A percentile compares a stretch with the other conserved stretches of the same genome.
phyloP scores from a whole-genome alignment of 176 grass and related monocot species.

The Metroxylon sagu region DNA sequence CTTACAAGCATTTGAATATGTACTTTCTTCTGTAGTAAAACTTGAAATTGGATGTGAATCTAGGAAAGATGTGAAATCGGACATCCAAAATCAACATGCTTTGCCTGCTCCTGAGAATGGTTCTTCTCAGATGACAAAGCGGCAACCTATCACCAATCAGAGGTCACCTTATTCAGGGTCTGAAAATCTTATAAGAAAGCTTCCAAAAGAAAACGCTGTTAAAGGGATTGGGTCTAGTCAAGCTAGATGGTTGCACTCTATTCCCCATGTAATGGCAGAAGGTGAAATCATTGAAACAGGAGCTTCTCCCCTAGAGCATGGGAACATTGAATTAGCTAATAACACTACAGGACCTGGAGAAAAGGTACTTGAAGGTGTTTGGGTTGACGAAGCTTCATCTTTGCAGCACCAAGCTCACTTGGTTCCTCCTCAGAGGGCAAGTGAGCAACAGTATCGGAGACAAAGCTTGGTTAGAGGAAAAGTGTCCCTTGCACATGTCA shows the following conservation, averaged over 20 bases:
- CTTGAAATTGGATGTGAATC: conserved; percentile 82
- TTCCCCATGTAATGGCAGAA: conserved; percentile 90
- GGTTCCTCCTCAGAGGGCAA: conserved; percentile 29
- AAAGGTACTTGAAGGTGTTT: conserved; percentile 26
- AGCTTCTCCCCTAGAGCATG: conserved; percentile 31
- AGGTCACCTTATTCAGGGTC: conserved; percentile 40
- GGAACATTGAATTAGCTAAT: conserved; percentile 24
- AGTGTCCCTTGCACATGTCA: conserved; percentile 78
- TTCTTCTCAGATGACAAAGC: conserved; percentile 42
- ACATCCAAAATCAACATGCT: conserved; percentile 22
- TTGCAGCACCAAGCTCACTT: conserved; percentile 27
- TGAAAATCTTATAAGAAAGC: conserved; percentile 21
- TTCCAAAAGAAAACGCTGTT: conserved; percentile 40
- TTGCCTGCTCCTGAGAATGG: conserved; percentile 28
- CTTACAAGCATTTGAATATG: conserved; percentile 82
- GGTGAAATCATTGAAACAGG: conserved; percentile 76
- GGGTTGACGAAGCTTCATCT: conserved; percentile 41
- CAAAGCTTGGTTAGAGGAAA: conserved; percentile 65
- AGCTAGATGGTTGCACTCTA: conserved; percentile 53
- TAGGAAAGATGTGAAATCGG: conserved; percentile 24
- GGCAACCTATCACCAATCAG: conserved; percentile 50
- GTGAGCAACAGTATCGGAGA: conserved; percentile 31
- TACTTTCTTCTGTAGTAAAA: conserved; percentile 65
- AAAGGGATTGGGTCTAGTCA: conserved; percentile 51
- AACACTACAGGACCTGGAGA: conserved; percentile 8